Base-by-base conservation (phyloP, 2,329 filamentous ascomycete species). In the Epichloe amarillans region DNA sequence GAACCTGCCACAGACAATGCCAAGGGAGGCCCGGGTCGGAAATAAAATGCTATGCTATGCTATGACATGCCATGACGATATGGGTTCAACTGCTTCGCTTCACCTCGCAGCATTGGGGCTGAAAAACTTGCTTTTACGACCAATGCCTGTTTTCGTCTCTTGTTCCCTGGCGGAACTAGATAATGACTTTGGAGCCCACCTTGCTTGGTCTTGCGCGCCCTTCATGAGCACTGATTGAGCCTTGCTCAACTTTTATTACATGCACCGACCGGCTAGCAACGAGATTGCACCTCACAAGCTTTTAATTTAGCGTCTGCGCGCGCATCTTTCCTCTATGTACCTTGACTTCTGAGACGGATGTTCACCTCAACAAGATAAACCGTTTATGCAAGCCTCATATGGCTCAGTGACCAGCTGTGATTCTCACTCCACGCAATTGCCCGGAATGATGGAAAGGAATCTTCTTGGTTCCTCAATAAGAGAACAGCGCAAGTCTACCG, bases 1-100 rank as follows among this genome's bases (percentile, higher is more conserved):
- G 55, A 59, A 46, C 19, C 33, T 19, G 58, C 37, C 21, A n/a
- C n/a, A 2, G 46, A 51, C 6, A 41, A 46, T 12, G 15, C 36
- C 42, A 41, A 21, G 35, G 26, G 48, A 8, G 45, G 5, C 4
- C 10, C 12, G 17, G 41, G 35, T 17, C 49, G 21, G 15, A 49
- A 42, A 40, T 47, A 42, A 42, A 45, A 21, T n/a, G n/a, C n/a
- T n/a, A n/a, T 2, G 4, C n/a, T 5, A 14, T 12, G 12, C 42
- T 11, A 4, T 33, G 42, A 17, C 30, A 30, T 40, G 26, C 11
- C 30, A 37, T 19, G 7, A 12, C 17, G 19, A 49, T 1, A 37
- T 19, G 14, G n/a, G 17, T 4, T 45, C 23, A 14, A 33, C 21
- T 45, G 19, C 21, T 45, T 17, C 14, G 19, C 21, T 45, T 17